phyloP scores from a whole-genome alignment of 495 filamentous ascomycete species.

The Bryoglossum gracile region DNA sequence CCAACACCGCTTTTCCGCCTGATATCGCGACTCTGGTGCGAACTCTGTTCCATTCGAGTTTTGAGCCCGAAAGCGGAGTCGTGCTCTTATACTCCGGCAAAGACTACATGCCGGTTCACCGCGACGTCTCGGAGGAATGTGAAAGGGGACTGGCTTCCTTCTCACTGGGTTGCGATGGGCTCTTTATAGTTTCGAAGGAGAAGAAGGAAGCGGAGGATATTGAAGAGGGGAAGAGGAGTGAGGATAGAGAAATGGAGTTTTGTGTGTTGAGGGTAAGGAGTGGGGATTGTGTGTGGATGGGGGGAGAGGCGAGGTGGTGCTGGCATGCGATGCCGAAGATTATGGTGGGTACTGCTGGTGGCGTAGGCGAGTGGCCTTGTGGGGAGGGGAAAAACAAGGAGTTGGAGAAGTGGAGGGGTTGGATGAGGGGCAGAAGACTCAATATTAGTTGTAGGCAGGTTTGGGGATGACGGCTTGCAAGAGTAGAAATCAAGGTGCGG shows the following conservation, averaged over 20 bases:
- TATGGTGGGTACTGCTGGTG: constrained; percentile 60
- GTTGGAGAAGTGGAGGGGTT: constrained; percentile 64
- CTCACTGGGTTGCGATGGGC: constrained; percentile 78
- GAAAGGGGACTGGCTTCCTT: constrained; percentile 70
- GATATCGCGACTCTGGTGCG: constrained; percentile 61
- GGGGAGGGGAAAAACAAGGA: constrained; percentile 10
- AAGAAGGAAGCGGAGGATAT: constrained; percentile 40
- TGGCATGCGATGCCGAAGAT: constrained; percentile 94
- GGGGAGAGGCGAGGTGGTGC: constrained; percentile 66
- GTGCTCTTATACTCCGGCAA: constrained; percentile 82
- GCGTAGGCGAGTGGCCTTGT: constrained; percentile 70
- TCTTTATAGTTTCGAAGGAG: constrained; percentile 62
- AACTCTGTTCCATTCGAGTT: constrained; percentile 66
- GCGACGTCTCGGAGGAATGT: constrained; percentile 79
- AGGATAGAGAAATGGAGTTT: constrained; percentile 17
- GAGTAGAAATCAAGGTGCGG: no score
- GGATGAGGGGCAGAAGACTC: constrained; percentile 77
- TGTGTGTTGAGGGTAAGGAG: constrained; percentile 56
- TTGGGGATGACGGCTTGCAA: constrained; percentile 30
- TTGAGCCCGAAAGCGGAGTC: constrained; percentile 39
- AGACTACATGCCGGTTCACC: constrained; percentile 81
- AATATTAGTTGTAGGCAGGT: constrained; percentile 93
- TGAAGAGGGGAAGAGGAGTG: constrained; percentile 38
- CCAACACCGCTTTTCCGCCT: constrained; percentile 63
- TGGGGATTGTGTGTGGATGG: constrained; percentile 82